Conservation (phyloP, 75 land plant species). For the Adiantum capillusveneris region DNA sequence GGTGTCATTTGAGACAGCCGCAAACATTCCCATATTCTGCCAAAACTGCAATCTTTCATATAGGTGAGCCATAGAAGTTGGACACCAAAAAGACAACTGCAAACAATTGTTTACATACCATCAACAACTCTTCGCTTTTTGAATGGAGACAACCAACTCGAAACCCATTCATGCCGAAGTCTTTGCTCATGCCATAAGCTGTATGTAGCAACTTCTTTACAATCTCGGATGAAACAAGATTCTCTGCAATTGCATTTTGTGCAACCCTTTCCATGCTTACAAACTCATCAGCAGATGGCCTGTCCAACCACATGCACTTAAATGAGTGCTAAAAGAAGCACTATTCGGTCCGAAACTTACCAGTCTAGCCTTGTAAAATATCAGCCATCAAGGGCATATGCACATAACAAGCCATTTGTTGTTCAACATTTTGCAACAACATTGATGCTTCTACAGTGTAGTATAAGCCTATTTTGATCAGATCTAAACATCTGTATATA, state of each 20-base stretch:
- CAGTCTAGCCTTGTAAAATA: too few species aligned
- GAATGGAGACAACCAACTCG: constrained; percentile 40
- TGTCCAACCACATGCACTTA: constrained; percentile 7
- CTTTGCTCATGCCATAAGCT: constrained; percentile 45
- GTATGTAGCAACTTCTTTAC: constrained; percentile 31
- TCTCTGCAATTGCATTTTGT: constrained; percentile 22
- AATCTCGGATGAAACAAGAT: constrained; percentile 17
- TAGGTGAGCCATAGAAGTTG: background rate
- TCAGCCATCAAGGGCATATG: too few species aligned
- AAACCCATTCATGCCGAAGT: constrained; percentile 42
- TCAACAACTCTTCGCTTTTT: constrained; percentile 23
- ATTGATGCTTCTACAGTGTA: too few species aligned
- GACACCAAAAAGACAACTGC: background rate
- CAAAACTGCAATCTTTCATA: constrained; percentile 17
- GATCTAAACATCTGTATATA: too few species aligned
- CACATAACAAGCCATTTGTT: too few species aligned
- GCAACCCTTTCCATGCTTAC: constrained; percentile 38
- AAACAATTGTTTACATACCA: constrained; percentile 6
- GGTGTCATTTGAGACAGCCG: constrained; percentile 40
- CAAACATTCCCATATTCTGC: constrained; percentile 49
- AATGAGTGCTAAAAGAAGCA: too few species aligned
- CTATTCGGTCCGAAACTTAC: too few species aligned
- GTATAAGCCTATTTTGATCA: too few species aligned
- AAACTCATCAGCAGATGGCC: constrained; percentile 28
- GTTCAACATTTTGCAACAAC: too few species aligned